Base-by-base conservation (phyloP, 768 basidiomycete genomes). In the Lentinula raphanica region DNA sequence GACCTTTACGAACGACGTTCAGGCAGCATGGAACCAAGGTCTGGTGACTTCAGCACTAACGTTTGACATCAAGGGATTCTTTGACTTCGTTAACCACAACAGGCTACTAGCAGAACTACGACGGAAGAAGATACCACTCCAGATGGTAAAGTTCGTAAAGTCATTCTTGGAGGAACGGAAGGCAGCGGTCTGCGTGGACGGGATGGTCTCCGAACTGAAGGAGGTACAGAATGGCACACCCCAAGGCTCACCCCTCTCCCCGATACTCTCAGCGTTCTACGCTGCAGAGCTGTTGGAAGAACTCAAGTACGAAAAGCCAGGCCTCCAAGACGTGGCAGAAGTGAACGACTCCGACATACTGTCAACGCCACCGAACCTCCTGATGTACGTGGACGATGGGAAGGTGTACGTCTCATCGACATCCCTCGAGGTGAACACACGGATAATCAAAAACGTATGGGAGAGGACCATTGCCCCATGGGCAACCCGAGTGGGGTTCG, bases 351-450 rank as follows among this genome's bases (percentile, higher is more conserved):
- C 49, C 7, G 9, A 32, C 32, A 5, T 36, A 9, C 7, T 11
- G 12, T 23, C 27, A 3, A n/a, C 36, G 2, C 35, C 35, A 25
- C 25, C 54, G 25, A 55, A 55, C 36, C 29, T 70, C 0, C 17
- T 68, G 25, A 69, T 70, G 65, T 72, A 71, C 48, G 66, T 72
- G 0, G 69, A 74, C 46, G 69, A 73, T 50, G 71, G 70, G 1
- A 71, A 64, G n/a, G 40, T 71, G 3, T 62, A 62, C n/a, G 63
- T 66, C 0, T 67, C 68, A 0, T 71, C 69, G 0, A 9, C 58
- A 0, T 65, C 67, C 0, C 60, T 71, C 0, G 64, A 66, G 8
- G 65, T 65, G 1, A 70, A 70, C 45, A 32, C 60, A 17, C 2
- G 12, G 3, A 31, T 66, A 3, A 68, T 72, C 3, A 48, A 57